phyloP scores from a whole-genome alignment of 2,329 filamentous ascomycete species.

The Penicillium concentricum region DNA sequence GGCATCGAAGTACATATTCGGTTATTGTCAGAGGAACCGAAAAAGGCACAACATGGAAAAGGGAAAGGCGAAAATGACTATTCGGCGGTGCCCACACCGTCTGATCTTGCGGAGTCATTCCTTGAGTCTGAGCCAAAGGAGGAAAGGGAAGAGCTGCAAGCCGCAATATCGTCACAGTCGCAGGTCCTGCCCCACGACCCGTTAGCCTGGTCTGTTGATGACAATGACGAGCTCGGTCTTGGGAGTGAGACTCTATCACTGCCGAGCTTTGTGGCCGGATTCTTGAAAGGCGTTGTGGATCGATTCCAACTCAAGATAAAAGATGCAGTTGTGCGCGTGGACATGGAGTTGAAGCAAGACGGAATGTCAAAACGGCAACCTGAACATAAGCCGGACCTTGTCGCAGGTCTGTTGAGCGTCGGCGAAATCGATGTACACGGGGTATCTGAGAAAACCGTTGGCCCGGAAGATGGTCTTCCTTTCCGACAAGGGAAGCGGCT shows the following conservation, averaged over 20 bases:
- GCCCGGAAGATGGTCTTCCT: constrained; percentile 21
- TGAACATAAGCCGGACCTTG: constrained; percentile 37
- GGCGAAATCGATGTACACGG: constrained; percentile 36
- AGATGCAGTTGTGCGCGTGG: constrained; percentile 54
- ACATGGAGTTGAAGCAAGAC: constrained; percentile 47
- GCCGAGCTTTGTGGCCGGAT: constrained; percentile 59
- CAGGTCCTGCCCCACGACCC: constrained; percentile 48
- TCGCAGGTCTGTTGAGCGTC: constrained; percentile 37
- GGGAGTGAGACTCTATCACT: constrained; percentile 57
- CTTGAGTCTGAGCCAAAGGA: constrained; percentile 57
- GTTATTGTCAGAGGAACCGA: constrained; percentile 48
- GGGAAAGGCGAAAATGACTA: constrained; percentile 13
- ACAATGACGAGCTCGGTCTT: constrained; percentile 50
- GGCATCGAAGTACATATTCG: constrained; percentile 72
- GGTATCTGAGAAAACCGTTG: constrained; percentile 23
- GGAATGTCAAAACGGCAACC: constrained; percentile 34
- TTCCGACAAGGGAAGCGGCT: constrained; percentile 43
- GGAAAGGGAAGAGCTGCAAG: constrained; percentile 58
- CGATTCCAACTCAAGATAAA: constrained; percentile 55
- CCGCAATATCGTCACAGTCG: constrained; percentile 54
- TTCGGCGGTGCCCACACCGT: constrained; percentile 43
- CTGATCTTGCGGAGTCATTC: constrained; percentile 62
- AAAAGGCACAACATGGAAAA: constrained; percentile 32
- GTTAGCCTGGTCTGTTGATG: constrained; percentile 46
- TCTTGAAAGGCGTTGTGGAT: constrained; percentile 59